Evolutionary conservation across 192 early-diverging fungal genomes (phyloP), one percentile per base, ranked within the genome.

Genomic region (Coemansia sp.): DNA sequence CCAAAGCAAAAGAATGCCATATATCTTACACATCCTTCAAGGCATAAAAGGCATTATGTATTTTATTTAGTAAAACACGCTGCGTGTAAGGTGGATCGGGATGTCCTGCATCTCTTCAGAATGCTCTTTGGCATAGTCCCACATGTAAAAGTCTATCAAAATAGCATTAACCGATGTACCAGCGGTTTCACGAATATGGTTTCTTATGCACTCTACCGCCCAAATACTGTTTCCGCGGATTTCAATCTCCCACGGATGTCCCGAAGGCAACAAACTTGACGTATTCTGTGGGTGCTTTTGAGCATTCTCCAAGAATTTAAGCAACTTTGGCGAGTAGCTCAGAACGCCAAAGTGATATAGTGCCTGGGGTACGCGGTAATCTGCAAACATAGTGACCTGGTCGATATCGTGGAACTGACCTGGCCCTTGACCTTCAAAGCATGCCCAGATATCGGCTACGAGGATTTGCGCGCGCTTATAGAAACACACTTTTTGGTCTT

Each of bases 301-400:
- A 17, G 25, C 35, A 0, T 15, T 22, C 17, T 19, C 10, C 23
- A 92, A 66, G 22, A 56, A 75, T 4, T 58, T 42, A 0, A 62
- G 33, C 40, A 93, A 66, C 19, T 69, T 59, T 11, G 71, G 58
- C 17, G 85, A 89, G 74, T 91, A 93, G 42, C 68, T 46, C 9
- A 93, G 67, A 2, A 78, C 73, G 18, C 82, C 84, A 30, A 91
- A 78, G 46, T 89, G 81, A 50, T 84, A 80, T 25, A 87, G 53
- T 7, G 84, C 84, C 72, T 93, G 80, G 4, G 81, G 82, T 17
- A 89, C 81, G n/a, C 90, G 72, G 60, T 91, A 93, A 58, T 93
- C 91, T 4, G 91, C 91, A 85, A 93, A 93, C 87, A 93, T 93
- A 10, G 91, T 93, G 25, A 93, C 80, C 10, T 67, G 35, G 52